phyloP scores from a whole-genome alignment of 2,329 filamentous ascomycete genomes.

The Beauveria medogensis region DNA sequence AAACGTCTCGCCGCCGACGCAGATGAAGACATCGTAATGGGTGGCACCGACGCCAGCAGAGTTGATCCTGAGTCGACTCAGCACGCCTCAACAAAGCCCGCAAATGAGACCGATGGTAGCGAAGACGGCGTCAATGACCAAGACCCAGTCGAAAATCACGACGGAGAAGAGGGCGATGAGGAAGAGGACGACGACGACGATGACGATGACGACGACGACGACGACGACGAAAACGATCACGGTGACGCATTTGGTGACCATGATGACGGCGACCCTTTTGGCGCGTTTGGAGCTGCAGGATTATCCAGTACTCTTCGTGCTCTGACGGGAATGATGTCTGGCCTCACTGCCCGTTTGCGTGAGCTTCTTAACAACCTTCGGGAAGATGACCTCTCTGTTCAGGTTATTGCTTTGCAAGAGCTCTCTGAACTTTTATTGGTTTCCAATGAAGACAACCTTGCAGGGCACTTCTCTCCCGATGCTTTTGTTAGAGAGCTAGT shows the following conservation, averaged over 20 bases:
- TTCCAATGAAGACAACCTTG: conserved; percentile 92
- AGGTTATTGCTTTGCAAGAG: conserved; percentile 87
- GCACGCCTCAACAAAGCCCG: conserved; percentile 30
- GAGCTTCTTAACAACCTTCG: conserved; percentile 69
- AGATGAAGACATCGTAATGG: conserved; percentile 64
- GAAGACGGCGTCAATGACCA: conserved; percentile 2
- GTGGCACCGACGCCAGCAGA: conserved; percentile 53
- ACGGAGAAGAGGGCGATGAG: background rate
- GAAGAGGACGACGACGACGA: conserved; percentile 27
- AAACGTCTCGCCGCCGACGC: conserved; percentile 45
- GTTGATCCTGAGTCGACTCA: conserved; percentile 30
- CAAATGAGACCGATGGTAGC: conserved; percentile 12
- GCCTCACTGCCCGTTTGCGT: conserved; percentile 69
- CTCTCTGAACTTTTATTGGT: conserved; percentile 88
- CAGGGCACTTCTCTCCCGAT: conserved; percentile 90
- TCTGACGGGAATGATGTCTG: conserved; percentile 85
- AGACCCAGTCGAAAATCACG: background rate
- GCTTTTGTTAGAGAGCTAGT: conserved; percentile 94
- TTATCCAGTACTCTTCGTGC: conserved; percentile 78
- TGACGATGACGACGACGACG: conserved; percentile 29
- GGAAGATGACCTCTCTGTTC: conserved; percentile 79
- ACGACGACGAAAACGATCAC: conserved; percentile 33
- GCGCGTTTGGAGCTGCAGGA: conserved; percentile 60
- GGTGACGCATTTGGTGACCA: conserved; percentile 55
- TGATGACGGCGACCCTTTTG: conserved; percentile 57